phyloP scores from a whole-genome alignment of 108 stramenopile species.

The Conticribra weissflogii region DNA sequence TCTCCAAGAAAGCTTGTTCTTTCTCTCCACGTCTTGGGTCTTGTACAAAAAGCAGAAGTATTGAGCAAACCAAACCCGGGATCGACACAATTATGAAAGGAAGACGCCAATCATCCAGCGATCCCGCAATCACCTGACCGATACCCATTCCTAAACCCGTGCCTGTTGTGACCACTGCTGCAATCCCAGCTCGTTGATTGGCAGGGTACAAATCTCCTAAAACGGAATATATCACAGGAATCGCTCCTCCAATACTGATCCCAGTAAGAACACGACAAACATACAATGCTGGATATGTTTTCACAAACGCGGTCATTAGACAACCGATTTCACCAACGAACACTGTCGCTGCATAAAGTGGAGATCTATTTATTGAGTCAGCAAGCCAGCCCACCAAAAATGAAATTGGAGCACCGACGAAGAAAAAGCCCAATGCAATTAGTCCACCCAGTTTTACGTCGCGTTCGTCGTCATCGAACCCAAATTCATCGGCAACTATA shows the following conservation, averaged over 20 bases:
- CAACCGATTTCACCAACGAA: slow-evolving; percentile 86
- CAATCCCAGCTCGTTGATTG: slow-evolving; percentile 24
- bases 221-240: slow-evolving; percentile 58
- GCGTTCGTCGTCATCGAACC: slow-evolving; percentile 60
- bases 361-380: slow-evolving; percentile 48
- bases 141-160: slow-evolving; percentile 48
- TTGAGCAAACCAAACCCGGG: slow-evolving; percentile 48
- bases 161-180: slow-evolving; percentile 43
- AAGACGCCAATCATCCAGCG: slow-evolving; percentile 53
- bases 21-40: slow-evolving; percentile 54
- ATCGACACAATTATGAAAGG: slow-evolving; percentile 61
- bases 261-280: slow-evolving; percentile 58
- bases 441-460: slow-evolving; percentile 48
- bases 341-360: slow-evolving; percentile 73
- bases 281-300: slow-evolving; percentile 51
- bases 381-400: slow-evolving; percentile 70
- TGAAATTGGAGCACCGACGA: slow-evolving; percentile 80
- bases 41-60: slow-evolving; percentile 26
- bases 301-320: slow-evolving; percentile 49
- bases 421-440: slow-evolving; percentile 50
- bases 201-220: slow-evolving; percentile 59
- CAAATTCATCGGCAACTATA: slow-evolving; percentile 81
- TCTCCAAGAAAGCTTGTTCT: slow-evolving; percentile 25
- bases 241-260: slow-evolving; percentile 58
- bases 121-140: slow-evolving; percentile 55